Evolutionary conservation across 148 eudicot species (phyloP), one percentile per base, ranked within the genome.

Genomic region (Cornus suecica): DNA sequence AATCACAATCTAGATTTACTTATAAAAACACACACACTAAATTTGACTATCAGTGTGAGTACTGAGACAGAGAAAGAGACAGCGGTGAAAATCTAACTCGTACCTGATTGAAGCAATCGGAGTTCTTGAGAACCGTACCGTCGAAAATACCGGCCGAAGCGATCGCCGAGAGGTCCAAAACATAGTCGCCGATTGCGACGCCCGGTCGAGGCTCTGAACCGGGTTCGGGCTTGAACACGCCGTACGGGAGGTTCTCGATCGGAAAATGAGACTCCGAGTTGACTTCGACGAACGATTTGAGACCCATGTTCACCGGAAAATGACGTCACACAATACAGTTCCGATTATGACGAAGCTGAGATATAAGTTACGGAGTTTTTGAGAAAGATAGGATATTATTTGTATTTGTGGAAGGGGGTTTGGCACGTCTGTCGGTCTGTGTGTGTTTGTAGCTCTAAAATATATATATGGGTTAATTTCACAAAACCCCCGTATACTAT

Each of bases 91-190:
- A 27, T 8, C 2, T 13, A 48, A 25, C 60, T 37, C 6, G 16
- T 25, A 92, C 98, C 98, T 94, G 97, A 71, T 81, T 81, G 85
- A 94, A 94, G 82, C 97, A 94, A 76, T 90, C 96, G 78, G 92
- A 88, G 75, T 74, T 75, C 29, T 65, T 74, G 80, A 94, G 98
- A 16, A 85, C 9, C 64, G 96, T 92, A 27, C 97, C 96, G 58
- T 85, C 79, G 76, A 94, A 90, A 0, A 87, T 74, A 32, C 91
- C 89, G 77, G 91, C 92, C 24, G 82, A 76, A 26, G 93, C 76
- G 54, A 92, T 68, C 4, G 67, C 84, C 31, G 92, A 91, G 9
- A 94, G 91, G 88, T 94, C 98, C 82, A 94, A 75, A 5, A 94
- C 97, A 70, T 82, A 88, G 25, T 87, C 94, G 0, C 96, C 98